Conservation (phyloP, 2,329 filamentous ascomycete genomes). For the Rutstroemia sp. region DNA sequence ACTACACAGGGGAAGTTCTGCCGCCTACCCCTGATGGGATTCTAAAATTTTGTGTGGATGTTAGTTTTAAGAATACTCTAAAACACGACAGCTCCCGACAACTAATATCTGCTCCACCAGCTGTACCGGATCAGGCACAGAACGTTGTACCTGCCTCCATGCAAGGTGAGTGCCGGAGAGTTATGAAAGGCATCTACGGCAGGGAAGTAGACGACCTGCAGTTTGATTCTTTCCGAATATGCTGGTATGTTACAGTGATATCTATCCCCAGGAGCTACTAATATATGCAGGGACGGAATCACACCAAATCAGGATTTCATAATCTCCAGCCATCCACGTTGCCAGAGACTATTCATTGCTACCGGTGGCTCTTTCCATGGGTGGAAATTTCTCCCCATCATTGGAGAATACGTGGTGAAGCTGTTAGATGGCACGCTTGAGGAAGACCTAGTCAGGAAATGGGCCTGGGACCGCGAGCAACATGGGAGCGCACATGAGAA, state of each 20-base stretch:
- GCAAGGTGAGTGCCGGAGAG: conserved; percentile 35
- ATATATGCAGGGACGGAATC: conserved; percentile 45
- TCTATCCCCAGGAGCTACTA: neutral
- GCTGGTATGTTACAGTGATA: conserved; percentile 32
- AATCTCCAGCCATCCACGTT: conserved; percentile 46
- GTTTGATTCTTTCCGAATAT: conserved; percentile 39
- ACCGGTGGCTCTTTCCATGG: conserved; percentile 57
- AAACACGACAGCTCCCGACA: conserved; percentile 40
- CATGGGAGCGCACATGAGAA: conserved; percentile 2
- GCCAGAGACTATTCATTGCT: conserved; percentile 50
- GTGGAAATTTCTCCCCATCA: conserved; percentile 57
- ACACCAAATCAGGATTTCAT: conserved; percentile 57
- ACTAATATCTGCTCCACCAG: conserved; percentile 44
- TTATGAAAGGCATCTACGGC: conserved; percentile 36
- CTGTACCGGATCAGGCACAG: conserved; percentile 35
- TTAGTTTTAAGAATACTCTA: conserved; percentile 49
- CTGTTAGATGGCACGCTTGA: conserved; percentile 37
- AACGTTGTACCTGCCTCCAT: conserved; percentile 35
- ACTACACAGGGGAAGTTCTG: conserved; percentile 26
- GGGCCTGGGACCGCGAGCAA: conserved; percentile 37
- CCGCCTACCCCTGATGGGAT: conserved; percentile 41
- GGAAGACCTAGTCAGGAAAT: conserved; percentile 34
- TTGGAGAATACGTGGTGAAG: conserved; percentile 51
- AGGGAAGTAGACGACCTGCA: conserved; percentile 32
- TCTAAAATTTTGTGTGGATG: conserved; percentile 55